These are phyloP conservation scores for Fusarium sp. DNA, from an alignment of 2,329 filamentous ascomycete genomes.

Conservation along the genomic window DNA sequence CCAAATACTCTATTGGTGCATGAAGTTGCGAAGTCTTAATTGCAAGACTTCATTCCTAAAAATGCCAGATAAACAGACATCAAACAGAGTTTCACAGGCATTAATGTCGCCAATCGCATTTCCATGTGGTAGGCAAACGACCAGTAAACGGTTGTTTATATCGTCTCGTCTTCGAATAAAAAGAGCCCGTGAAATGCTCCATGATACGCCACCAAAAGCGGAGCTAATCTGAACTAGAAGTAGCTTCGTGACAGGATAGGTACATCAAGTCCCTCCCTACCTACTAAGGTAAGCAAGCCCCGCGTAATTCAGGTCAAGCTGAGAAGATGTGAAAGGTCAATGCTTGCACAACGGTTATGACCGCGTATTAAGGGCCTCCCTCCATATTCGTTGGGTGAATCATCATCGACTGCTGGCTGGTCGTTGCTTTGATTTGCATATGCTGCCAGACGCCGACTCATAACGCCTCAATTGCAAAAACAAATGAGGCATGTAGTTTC, in stretches of 20 bases:
- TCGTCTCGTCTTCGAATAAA: neutral
- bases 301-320: neutral
- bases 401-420: neutral
- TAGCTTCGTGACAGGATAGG: neutral
- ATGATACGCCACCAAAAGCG: neutral
- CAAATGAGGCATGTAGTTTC: slow-evolving; percentile 5
- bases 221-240: neutral
- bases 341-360: slow-evolving; percentile 3
- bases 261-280: neutral
- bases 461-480: neutral
- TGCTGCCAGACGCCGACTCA: neutral
- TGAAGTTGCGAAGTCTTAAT: neutral
- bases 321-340: neutral
- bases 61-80: neutral
- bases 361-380: neutral
- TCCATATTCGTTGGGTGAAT: neutral
- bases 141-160: neutral
- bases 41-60: neutral
- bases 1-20: neutral
- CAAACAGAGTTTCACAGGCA: neutral
- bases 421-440: slow-evolving; percentile 25
- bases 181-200: neutral
- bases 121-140: neutral
- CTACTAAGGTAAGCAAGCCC: neutral
- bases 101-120: neutral